Evolutionary conservation across 192 early-diverging fungal genomes (phyloP).

Genomic region (Coemansia sp.): DNA sequence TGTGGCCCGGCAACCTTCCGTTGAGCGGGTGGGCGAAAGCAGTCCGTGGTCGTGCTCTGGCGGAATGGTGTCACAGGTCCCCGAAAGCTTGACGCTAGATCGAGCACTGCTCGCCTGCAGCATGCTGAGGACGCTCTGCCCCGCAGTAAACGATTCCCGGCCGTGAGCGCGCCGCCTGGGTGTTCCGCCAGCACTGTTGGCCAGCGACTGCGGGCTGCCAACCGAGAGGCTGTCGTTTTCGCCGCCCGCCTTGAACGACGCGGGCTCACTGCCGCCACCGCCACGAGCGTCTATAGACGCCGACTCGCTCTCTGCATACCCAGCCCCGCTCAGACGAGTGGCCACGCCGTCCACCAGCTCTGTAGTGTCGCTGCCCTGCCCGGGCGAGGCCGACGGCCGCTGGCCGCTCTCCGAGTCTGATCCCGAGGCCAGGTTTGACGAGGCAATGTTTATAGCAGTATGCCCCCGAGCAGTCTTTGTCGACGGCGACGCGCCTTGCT

Average conservation of each 20-base stretch:
- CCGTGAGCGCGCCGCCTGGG: slow-evolving; percentile 11
- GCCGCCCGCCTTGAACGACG: slow-evolving; percentile 5
- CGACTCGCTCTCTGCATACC: background rate
- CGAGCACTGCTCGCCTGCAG: slow-evolving; percentile 36
- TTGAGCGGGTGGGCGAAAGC: slow-evolving; percentile 15
- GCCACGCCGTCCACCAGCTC: slow-evolving; percentile 6
- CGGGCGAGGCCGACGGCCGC: slow-evolving; percentile 18
- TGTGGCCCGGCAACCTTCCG: slow-evolving; percentile 4
- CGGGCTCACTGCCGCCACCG: slow-evolving; percentile 9
- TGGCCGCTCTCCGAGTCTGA: slow-evolving; percentile 26
- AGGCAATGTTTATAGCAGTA: slow-evolving; percentile 69
- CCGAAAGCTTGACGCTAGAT: slow-evolving; percentile 5
- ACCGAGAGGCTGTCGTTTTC: slow-evolving; percentile 12
- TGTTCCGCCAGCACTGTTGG: slow-evolving; percentile 24
- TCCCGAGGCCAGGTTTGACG: slow-evolving; percentile 30
- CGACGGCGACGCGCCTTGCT: slow-evolving; percentile 66
- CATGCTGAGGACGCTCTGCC: slow-evolving; percentile 46
- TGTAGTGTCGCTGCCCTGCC: slow-evolving; percentile 4
- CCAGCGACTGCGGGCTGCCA: slow-evolving; percentile 30
- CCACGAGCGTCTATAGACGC: no score
- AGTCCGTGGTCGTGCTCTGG: slow-evolving; percentile 1
- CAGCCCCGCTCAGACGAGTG: background rate
- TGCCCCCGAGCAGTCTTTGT: slow-evolving; percentile 64
- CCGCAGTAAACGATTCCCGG: slow-evolving; percentile 27
- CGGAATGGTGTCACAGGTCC: background rate